Evolutionary conservation across 805 yeast genomes (phyloP).

Genomic region (Groenewaldozyma salmanticensis): DNA sequence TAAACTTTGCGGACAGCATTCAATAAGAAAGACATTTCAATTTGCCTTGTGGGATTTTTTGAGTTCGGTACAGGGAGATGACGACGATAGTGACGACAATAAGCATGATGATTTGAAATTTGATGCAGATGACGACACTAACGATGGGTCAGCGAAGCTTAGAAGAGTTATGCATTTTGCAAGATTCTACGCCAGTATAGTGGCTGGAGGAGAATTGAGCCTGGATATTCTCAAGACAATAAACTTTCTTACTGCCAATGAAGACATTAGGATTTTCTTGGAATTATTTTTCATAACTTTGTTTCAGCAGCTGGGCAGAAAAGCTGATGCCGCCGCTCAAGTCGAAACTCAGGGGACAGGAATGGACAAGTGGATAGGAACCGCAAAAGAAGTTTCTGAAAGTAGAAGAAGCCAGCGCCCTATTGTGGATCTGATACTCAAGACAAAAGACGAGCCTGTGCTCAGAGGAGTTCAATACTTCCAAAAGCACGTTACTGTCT

Average conservation of each 20-base stretch:
- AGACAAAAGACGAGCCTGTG: constrained; percentile 48
- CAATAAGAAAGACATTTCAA: constrained; percentile 74
- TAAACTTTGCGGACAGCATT: constrained; percentile 62
- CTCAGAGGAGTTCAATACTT: constrained; percentile 62
- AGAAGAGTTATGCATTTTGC: constrained; percentile 64
- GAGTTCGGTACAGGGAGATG: constrained; percentile 56
- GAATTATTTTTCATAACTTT: constrained; percentile 66
- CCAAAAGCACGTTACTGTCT: constrained; percentile 33
- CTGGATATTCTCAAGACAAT: constrained; percentile 64
- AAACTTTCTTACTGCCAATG: constrained; percentile 56
- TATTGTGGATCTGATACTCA: constrained; percentile 40
- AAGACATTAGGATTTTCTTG: constrained; percentile 56
- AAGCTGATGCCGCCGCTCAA: constrained; percentile 27
- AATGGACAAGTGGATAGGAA: constrained; percentile 4
- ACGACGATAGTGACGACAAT: constrained; percentile 27
- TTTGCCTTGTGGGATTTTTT: constrained; percentile 83
- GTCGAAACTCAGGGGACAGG: neutral
- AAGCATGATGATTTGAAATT: too few species aligned
- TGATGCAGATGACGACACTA: constrained; percentile 17
- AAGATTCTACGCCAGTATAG: constrained; percentile 64
- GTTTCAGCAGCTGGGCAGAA: constrained; percentile 45
- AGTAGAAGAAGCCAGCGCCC: constrained; percentile 38
- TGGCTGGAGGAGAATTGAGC: constrained; percentile 65
- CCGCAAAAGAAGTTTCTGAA: constrained; percentile 16
- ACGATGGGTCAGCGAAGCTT: constrained; percentile 33